A percentile compares a stretch with the other conserved stretches of the same genome.
phyloP scores from a whole-genome alignment of 75 land plant species.

The Pseudotsuga menziesii region DNA sequence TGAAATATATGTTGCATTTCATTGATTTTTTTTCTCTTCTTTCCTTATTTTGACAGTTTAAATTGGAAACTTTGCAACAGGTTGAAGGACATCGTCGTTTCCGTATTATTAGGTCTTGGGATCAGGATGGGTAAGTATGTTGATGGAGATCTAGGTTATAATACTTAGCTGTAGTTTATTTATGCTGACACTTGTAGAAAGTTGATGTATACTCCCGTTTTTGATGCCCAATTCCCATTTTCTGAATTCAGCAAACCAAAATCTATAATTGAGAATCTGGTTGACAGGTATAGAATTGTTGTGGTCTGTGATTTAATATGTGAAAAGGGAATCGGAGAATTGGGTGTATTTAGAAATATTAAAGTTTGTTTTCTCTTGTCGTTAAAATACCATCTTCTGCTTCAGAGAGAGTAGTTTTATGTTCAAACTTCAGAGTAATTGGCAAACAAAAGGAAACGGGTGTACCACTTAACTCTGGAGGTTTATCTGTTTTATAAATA shows the following conservation, averaged over 20 bases:
- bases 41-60: not conserved
- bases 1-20: too few relatives aligned
- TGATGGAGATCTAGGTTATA: not conserved
- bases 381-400: not conserved
- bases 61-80: conserved; percentile 25
- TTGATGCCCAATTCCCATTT: not conserved
- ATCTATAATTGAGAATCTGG: not conserved
- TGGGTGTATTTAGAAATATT: not conserved
- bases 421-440: not conserved
- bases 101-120: conserved; percentile 70
- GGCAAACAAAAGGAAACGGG: not conserved
- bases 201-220: not conserved
- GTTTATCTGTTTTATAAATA: not conserved
- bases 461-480: not conserved
- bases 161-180: not conserved
- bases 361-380: not conserved
- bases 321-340: not conserved
- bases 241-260: not conserved
- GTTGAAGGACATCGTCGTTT: conserved; percentile 81
- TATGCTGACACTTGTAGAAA: not conserved
- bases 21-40: not conserved
- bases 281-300: too few relatives aligned
- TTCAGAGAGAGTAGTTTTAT: not conserved
- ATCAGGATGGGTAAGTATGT: conserved; percentile 90
- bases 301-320: not conserved